Percentiles rank a stretch among this genome's conserved stretches.
phyloP scores from a whole-genome alignment of 2,329 filamentous ascomycete species.

The Cadophora luteo-olivacea region DNA sequence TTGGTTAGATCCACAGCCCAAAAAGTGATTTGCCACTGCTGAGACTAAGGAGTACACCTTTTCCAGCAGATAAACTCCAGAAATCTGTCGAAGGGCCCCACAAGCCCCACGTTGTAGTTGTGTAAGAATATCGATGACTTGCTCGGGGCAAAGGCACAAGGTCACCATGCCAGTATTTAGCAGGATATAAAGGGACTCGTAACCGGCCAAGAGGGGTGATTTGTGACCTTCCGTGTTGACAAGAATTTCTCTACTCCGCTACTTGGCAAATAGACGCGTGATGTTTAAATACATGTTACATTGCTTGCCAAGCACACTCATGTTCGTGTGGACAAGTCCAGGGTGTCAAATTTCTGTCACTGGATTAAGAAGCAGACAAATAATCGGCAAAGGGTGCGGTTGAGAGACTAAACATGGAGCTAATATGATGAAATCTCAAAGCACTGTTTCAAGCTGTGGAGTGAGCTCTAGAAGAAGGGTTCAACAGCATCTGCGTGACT shows the following conservation, averaged over 20 bases:
- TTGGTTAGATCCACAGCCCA: not conserved
- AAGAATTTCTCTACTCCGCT: not conserved
- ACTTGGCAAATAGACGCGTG: constrained; percentile 7
- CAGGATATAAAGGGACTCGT: constrained; percentile 7
- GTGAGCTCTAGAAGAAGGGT: too few species aligned
- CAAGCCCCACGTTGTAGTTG: not conserved
- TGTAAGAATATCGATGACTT: not conserved
- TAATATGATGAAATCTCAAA: too few species aligned
- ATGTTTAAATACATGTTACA: not conserved
- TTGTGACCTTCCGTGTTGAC: not conserved
- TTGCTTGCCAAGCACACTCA: not conserved
- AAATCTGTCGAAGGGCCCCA: not conserved
- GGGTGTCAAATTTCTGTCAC: not conserved
- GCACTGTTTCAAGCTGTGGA: too few species aligned
- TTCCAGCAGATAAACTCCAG: not conserved
- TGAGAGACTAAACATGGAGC: not conserved
- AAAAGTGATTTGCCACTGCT: not conserved
- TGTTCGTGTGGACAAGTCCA: not conserved
- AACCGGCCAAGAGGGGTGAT: constrained; percentile 2
- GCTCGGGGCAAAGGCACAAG: not conserved
- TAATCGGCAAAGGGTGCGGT: not conserved
- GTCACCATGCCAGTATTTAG: not conserved
- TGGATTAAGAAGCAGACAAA: not conserved
- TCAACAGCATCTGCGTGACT: too few species aligned
- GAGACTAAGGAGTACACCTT: not conserved